Percentiles rank a stretch among this genome's conserved stretches.
phyloP scores from a whole-genome alignment of 108 stramenopile genomes.

The Skeletonema potamos region DNA sequence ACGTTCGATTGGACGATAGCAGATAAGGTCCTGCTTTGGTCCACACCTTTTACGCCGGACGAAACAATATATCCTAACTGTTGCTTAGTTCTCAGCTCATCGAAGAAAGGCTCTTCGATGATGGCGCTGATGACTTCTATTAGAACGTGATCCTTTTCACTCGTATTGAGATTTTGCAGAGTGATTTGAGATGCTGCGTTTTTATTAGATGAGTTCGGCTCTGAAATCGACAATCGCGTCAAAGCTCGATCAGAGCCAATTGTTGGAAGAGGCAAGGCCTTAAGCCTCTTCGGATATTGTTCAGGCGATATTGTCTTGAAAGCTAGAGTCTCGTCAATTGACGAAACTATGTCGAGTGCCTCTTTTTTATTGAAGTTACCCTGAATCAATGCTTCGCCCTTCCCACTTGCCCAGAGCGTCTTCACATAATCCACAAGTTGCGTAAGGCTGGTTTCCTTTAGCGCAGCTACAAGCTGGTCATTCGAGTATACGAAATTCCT shows the following conservation, averaged over 20 bases:
- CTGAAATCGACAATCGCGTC: conserved; percentile 55
- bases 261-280: conserved; percentile 63
- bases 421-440: conserved; percentile 64
- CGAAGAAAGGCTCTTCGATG: conserved; percentile 86
- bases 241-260: conserved; percentile 22
- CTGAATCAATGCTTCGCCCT: conserved; percentile 76
- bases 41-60: conserved; percentile 72
- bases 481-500: conserved; percentile 62
- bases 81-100: conserved; percentile 87
- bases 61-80: conserved; percentile 94
- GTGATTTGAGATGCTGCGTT: conserved; percentile 73
- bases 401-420: conserved; percentile 70
- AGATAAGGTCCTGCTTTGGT: conserved; percentile 61
- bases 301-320: conserved; percentile 66
- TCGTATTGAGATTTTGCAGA: conserved; percentile 64
- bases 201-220: conserved; percentile 75
- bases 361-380: conserved; percentile 79
- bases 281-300: conserved; percentile 61
- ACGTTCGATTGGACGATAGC: conserved; percentile 72
- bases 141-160: conserved; percentile 71
- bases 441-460: conserved; percentile 43
- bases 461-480: conserved; percentile 50
- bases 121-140: conserved; percentile 72
- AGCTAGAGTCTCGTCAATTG: conserved; percentile 63
- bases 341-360: conserved; percentile 63